Evolutionary conservation across 1,284 basidiomycete species (phyloP), one percentile per base, ranked within the genome.

Genomic region (Malassezia japonica): DNA sequence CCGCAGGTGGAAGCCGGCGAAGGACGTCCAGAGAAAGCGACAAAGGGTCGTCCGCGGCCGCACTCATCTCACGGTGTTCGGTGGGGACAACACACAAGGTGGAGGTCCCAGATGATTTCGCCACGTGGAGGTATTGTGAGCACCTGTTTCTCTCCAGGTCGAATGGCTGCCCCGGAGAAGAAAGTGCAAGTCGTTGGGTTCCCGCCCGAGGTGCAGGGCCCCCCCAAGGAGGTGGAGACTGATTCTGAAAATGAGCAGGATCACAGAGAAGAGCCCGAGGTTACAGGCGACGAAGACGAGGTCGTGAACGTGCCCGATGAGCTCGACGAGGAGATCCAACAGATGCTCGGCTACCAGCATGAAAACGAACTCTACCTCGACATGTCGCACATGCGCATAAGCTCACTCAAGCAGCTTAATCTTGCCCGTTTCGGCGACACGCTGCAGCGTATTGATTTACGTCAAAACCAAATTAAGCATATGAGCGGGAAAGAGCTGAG

Each of bases 1-100:
- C 78, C n/a, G 84, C 86, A 1, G 94, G 94, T 13, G 94, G 92
- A 10, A 98, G 80, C 10, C 94, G 86, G 48, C 94, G 83, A 79
- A 95, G 85, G 44, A 98, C 82, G 78, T 99, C 94, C 39, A 98
- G 83, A 16, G 68, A 57, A 16, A 67, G 59, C 42, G 66, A 63
- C 45, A 74, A 57, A 20, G 67, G 60, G 33, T 70, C 64, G 16
- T 56, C 40, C 3, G 29, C 16, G 12, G 27, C 29, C 21, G 8
- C 46, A 27, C 44, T 48, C 51, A 48, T 54, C 38, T 15, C 36
- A 37, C 36, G 15, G 24, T 16, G 36, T n/a, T 38, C 36, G 21
- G 39, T 16, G 44, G 46, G 21, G 29, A n/a, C n/a, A n/a, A n/a
- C n/a, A n/a, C 10, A n/a, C 10, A 33, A 5, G 9, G 5, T 5